Conservation (phyloP, 148 eudicot genomes). For the Dianthus caryophyllus region DNA sequence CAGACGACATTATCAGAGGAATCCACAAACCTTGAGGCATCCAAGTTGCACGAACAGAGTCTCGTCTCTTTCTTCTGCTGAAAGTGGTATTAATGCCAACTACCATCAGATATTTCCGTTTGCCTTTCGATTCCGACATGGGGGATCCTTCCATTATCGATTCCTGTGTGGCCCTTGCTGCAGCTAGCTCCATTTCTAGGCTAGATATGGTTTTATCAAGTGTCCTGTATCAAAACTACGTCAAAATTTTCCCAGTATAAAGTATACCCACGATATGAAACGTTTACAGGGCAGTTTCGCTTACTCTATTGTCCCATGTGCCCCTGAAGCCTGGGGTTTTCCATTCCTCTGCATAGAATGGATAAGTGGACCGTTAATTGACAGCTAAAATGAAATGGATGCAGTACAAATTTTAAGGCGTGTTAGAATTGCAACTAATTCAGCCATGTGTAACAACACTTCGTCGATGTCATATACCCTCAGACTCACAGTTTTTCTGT, state of each 20-base stretch:
- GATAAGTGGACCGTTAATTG: background rate
- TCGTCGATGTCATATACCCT: background rate
- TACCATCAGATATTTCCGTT: constrained; percentile 82
- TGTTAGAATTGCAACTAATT: background rate
- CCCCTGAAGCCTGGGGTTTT: constrained; percentile 38
- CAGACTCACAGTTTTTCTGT: constrained; percentile 46
- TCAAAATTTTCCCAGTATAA: background rate
- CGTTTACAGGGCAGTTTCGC: constrained; percentile 21
- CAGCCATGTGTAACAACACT: background rate
- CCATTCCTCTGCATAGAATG: constrained; percentile 32
- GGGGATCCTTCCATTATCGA: constrained; percentile 70
- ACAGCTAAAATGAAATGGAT: background rate
- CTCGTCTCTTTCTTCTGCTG: constrained; percentile 88
- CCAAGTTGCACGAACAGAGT: constrained; percentile 94
- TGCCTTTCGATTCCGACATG: constrained; percentile 41
- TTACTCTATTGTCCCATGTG: constrained; percentile 62
- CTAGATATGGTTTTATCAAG: constrained; percentile 81
- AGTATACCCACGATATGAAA: background rate
- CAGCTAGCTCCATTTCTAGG: constrained; percentile 91
- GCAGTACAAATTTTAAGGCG: too few species aligned
- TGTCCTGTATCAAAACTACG: constrained; percentile 37
- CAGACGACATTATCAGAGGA: constrained; percentile 3
- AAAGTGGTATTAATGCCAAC: too few species aligned
- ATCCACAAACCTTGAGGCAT: constrained; percentile 73
- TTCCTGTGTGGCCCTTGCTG: constrained; percentile 90